These are phyloP conservation scores for Boletus edulis DNA, from an alignment of 768 basidiomycete species.

Conservation along the genomic window DNA sequence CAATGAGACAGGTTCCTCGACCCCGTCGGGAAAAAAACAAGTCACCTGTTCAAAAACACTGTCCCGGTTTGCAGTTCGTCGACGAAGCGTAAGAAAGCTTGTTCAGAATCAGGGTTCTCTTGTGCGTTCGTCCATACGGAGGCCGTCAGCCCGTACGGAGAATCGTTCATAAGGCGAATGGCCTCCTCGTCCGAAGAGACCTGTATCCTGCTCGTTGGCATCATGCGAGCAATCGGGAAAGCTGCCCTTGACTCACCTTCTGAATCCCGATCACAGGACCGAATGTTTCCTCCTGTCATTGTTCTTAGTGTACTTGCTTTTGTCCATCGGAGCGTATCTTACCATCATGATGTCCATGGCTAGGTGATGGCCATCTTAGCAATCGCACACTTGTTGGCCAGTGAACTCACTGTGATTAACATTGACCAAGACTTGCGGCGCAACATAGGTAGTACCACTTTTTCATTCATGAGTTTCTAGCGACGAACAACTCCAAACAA, in stretches of 20 bases:
- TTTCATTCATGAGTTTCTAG: not conserved
- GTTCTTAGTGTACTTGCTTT: not conserved
- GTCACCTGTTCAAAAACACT: constrained; percentile 84
- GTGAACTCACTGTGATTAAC: constrained; percentile 77
- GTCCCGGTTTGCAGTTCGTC: constrained; percentile 85
- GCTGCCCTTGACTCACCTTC: constrained; percentile 50
- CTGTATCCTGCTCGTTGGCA: constrained; percentile 32
- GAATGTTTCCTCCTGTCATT: constrained; percentile 76
- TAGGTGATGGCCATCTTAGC: constrained; percentile 26
- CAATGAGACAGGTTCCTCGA: not conserved
- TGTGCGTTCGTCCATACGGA: constrained; percentile 88
- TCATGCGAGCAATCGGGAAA: not conserved
- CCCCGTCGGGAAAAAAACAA: not conserved
- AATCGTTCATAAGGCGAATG: constrained; percentile 91
- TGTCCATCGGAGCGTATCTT: constrained; percentile 3
- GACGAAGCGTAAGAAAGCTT: constrained; percentile 60
- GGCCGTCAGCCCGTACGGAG: constrained; percentile 90
- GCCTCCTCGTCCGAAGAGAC: constrained; percentile 87
- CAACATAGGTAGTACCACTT: constrained; percentile 84
- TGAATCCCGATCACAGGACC: constrained; percentile 93
- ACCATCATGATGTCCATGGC: constrained; percentile 95
- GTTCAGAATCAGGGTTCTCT: constrained; percentile 56
- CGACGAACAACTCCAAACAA: not conserved
- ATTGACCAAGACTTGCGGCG: constrained; percentile 85
- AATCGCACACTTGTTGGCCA: not conserved